These are phyloP conservation scores for Aspergillus cavernicola DNA, from an alignment of 495 filamentous ascomycete species.

Conservation along the genomic window DNA sequence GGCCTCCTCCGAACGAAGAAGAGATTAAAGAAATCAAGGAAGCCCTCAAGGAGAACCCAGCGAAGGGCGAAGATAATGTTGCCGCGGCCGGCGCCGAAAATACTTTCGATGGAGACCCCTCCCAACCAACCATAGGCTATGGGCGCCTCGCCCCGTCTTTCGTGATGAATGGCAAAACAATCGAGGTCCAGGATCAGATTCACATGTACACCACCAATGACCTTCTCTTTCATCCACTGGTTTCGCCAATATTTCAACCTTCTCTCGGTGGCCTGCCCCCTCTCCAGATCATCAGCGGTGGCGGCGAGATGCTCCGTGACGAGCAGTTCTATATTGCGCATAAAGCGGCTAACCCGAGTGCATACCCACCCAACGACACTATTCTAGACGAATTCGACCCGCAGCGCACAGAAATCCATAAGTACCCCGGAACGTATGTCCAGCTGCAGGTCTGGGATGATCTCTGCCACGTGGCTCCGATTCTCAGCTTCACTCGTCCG, in stretches of 20 bases:
- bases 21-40: constrained; percentile 51
- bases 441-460: constrained; percentile 97
- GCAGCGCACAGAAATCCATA: constrained; percentile 47
- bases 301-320: constrained; percentile 83
- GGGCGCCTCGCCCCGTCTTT: constrained; percentile 1
- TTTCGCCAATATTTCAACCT: constrained; percentile 81
- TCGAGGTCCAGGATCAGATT: constrained; percentile 85
- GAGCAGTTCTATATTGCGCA: constrained; percentile 95
- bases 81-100: constrained; percentile 24
- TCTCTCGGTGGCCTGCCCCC: constrained; percentile 87
- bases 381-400: constrained; percentile 64
- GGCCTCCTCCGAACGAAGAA: constrained; percentile 86
- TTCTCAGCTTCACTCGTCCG: constrained; percentile 85
- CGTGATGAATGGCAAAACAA: constrained; percentile 59
- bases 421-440: constrained; percentile 79
- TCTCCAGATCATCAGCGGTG: constrained; percentile 78
- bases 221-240: constrained; percentile 78
- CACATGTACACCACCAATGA: constrained; percentile 93
- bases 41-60: constrained; percentile 31
- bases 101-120: neutral
- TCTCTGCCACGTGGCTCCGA: constrained; percentile 86
- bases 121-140: neutral
- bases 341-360: constrained; percentile 77
- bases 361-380: constrained; percentile 65
- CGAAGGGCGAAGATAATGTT: constrained; percentile 19